phyloP scores from a whole-genome alignment of 768 basidiomycete species.

The Lactarius tabidus region DNA sequence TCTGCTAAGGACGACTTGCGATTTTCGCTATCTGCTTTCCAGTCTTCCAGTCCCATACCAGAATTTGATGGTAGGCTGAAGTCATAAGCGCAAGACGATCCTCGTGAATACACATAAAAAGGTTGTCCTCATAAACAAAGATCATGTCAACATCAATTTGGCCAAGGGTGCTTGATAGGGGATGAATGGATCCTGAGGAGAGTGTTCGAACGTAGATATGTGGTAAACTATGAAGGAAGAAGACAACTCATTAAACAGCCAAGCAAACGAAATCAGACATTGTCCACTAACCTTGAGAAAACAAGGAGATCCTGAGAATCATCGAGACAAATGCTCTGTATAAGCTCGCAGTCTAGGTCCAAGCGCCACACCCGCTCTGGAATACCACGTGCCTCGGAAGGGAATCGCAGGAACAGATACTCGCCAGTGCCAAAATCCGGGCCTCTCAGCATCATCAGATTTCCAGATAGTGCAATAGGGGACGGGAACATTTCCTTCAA shows the following conservation, averaged over 20 bases:
- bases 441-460: neutral
- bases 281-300: neutral
- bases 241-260: no score
- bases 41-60: slow-evolving; percentile 10
- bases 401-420: neutral
- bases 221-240: neutral
- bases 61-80: neutral
- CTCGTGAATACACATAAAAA: neutral
- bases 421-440: neutral
- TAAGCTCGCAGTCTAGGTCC: neutral
- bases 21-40: slow-evolving; percentile 1
- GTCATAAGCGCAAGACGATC: neutral
- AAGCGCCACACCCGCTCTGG: neutral
- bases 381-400: slow-evolving; percentile 11
- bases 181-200: slow-evolving; percentile 9
- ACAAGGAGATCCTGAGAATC: slow-evolving; percentile 14
- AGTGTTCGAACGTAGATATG: slow-evolving; percentile 8
- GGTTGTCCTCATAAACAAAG: neutral
- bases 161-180: neutral
- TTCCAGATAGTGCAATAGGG: neutral
- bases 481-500: neutral
- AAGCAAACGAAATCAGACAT: neutral
- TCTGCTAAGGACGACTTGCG: neutral
- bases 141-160: neutral
- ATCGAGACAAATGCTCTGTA: neutral